Evolutionary conservation across 2,329 filamentous ascomycete species (phyloP), one percentile per base, ranked within the genome.

Genomic region (Fusarium buxicola): DNA sequence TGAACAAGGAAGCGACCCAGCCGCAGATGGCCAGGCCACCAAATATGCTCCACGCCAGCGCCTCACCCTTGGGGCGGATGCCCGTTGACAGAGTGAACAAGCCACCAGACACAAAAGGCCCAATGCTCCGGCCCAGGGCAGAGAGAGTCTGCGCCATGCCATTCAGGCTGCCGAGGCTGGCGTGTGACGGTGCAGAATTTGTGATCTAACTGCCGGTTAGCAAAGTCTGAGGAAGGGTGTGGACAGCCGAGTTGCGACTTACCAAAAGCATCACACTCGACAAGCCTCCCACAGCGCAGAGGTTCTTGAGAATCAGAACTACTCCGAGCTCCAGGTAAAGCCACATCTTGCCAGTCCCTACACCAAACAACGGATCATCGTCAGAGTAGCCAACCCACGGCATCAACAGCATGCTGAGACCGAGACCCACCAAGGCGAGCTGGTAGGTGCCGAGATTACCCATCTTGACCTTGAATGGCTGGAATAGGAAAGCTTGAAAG

Each of bases 141-240:
- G 92, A 96, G 1, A 99, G 86, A 0, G 93, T 97, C 76, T 99
- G 95, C 0, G 95, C 95, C 28, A 98, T 85, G 9, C 95, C 95
- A 72, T 99, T 97, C 24, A 99, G 83, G 0, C 92, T 93, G 4
- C 95, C 95, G 0, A 99, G 84, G 1, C 92, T 93, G 6, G 90
- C 88, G 74, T 94, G 86, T 8, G 94, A 92, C 0, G 93, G 92
- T 0, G 93, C 92, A 1, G 92, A 96, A 70, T 99, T 99, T 32
- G 93, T 98, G 66, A 99, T 94, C 91, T 94, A 16, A 0, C 34
- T 2, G 4, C 11, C 3, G 4, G 45, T 69, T 32, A 68, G 60
- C 3, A 11, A 11, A 21, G 3, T 12, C 9, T 2, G 13, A 7
- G 7, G 15, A 27, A 38, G 4, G 11, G 16, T 16, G n/a, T 16